Base-by-base conservation (phyloP, 83 land plant species). In the Thuja plicata region DNA sequence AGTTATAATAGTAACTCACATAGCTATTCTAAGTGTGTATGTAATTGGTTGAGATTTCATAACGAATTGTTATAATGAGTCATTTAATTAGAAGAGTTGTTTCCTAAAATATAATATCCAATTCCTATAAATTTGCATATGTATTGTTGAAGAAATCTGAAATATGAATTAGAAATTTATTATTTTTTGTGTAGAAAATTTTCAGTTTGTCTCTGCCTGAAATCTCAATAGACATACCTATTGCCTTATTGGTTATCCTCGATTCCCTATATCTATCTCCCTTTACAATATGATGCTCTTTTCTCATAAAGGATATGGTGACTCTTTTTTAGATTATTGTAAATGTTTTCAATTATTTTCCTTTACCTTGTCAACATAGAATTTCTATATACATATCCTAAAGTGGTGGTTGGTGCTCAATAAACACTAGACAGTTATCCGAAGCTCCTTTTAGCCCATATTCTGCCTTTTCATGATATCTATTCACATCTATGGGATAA, bases 291-390 rank as follows among this genome's bases (percentile, higher is more conserved):
- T 21, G 70, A 62, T 83, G 92, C 92, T 40, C 89, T 94, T 5
- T 87, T 93, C 35, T 93, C 95, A 62, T 94, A 94, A 71, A 13
- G 93, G 93, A 5, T 91, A 88, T 37, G 91, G 92, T 87, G 87
- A 88, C 89, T 50, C 87, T 30, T 82, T 13, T 73, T 73, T 12
- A 32, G 37, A 73, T 32, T 78, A 24, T 37, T 74, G 38, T 78
- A 32, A 78, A 16, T 38, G 5, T 0, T 78, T 74, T 32, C 10
- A 4, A 16, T 78, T 35, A 37, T 78, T 7, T 38, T 78, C 21
- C 43, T 78, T 78, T 37, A 16, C 40, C 38, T 78, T 37, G 78
- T 3, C 37, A 32, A 34, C 41, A 15, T 35, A 37, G 38, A 5
- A 78, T 78, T 35, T 78, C 0, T 38, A 78, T 3, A 62, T 21